Evolutionary conservation across 805 yeast genomes (phyloP).

Genomic region (Yarrowia bubula): DNA sequence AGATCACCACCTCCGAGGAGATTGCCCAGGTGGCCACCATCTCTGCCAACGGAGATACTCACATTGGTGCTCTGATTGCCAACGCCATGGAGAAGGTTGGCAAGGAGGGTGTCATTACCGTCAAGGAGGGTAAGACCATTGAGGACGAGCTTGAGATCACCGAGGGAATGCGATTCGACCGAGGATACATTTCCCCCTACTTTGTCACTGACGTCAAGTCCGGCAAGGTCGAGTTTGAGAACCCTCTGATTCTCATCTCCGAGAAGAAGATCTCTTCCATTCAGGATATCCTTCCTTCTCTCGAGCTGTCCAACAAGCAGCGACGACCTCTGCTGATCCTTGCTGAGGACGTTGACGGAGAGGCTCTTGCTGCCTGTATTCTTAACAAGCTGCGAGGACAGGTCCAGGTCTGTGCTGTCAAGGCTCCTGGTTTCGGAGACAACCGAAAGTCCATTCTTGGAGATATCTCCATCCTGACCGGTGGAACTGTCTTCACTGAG

Average conservation of each 20-base stretch:
- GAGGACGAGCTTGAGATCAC: slow-evolving; percentile 96
- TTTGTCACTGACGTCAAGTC: slow-evolving; percentile 88
- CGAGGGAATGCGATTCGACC: slow-evolving; percentile 97
- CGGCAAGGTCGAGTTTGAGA: slow-evolving; percentile 93
- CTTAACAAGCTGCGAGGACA: slow-evolving; percentile 97
- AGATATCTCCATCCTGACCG: slow-evolving; percentile 91
- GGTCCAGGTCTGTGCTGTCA: slow-evolving; percentile 95
- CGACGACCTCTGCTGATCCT: slow-evolving; percentile 90
- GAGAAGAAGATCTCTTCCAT: slow-evolving; percentile 91
- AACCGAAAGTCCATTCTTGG: slow-evolving; percentile 95
- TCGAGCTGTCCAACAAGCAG: slow-evolving; percentile 87
- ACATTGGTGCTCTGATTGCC: slow-evolving; percentile 87
- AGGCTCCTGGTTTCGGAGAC: slow-evolving; percentile 99
- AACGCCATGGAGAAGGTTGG: slow-evolving; percentile 98
- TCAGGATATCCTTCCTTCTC: slow-evolving; percentile 87
- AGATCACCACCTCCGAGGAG: slow-evolving; percentile 89
- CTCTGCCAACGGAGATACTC: slow-evolving; percentile 93
- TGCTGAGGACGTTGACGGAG: slow-evolving; percentile 97
- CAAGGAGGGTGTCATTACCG: slow-evolving; percentile 97
- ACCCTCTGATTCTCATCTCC: slow-evolving; percentile 80
- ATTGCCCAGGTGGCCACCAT: slow-evolving; percentile 98
- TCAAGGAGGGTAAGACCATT: slow-evolving; percentile 94
- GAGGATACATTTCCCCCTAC: slow-evolving; percentile 96
- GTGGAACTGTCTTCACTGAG: slow-evolving; percentile 85
- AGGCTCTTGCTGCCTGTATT: slow-evolving; percentile 97